Conservation (phyloP, 2,329 filamentous ascomycete species). For the Curvularia sp. region DNA sequence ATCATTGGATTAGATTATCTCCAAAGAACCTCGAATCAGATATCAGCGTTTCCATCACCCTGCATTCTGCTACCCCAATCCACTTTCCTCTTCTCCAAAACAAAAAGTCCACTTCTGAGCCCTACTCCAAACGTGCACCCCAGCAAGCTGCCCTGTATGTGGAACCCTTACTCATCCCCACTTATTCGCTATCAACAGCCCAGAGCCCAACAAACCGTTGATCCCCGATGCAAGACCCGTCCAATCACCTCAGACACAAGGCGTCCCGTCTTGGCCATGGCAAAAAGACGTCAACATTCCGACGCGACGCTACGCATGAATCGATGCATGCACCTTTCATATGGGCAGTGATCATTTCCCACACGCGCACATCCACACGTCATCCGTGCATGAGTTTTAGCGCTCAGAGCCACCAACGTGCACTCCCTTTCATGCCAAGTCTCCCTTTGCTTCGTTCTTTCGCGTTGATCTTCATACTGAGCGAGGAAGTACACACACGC, state of each 20-base stretch:
- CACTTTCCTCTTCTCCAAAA: not conserved
- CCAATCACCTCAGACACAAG: not conserved
- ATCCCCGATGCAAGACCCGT: not conserved
- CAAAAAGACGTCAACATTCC: not conserved
- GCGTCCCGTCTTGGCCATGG: not conserved
- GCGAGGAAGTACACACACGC: not conserved
- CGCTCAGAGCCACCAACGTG: not conserved
- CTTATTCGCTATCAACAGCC: not conserved
- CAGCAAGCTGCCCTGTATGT: not conserved
- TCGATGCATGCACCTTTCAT: not conserved
- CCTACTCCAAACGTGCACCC: constrained; percentile 3
- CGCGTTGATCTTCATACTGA: not conserved
- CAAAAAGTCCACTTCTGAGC: not conserved
- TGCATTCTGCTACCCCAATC: not conserved
- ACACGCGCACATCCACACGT: not conserved
- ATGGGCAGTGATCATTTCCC: not conserved
- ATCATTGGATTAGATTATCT: not conserved
- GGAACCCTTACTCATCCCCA: not conserved
- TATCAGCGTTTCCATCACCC: not conserved
- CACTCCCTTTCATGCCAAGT: not conserved
- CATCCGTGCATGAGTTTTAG: not conserved
- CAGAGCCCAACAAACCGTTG: not conserved
- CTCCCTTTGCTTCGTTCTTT: not conserved
- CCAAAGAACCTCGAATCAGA: not conserved
- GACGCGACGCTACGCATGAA: not conserved